Evolutionary conservation across 2,329 filamentous ascomycete species (phyloP).

Genomic region (Tothia fuscella): DNA sequence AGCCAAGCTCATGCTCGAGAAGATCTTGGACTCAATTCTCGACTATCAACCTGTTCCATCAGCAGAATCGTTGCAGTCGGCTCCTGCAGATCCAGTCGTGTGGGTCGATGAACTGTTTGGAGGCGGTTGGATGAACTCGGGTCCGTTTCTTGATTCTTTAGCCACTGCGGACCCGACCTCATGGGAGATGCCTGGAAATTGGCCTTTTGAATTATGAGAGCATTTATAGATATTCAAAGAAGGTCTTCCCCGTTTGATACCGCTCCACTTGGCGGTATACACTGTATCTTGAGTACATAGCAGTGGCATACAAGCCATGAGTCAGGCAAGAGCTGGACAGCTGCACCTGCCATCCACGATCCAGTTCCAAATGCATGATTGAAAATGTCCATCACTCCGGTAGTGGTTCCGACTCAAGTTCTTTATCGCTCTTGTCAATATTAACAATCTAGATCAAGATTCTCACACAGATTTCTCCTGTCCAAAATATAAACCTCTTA

Average conservation of each 20-base stretch:
- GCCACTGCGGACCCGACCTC: neutral
- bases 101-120: conserved; percentile 8
- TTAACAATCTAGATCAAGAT: too few relatives aligned
- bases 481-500: too few relatives aligned
- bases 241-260: neutral
- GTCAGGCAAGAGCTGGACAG: too few relatives aligned
- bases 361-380: too few relatives aligned
- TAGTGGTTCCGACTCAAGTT: too few relatives aligned
- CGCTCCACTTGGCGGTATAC: neutral
- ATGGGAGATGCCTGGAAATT: conserved; percentile 8
- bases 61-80: conserved; percentile 1
- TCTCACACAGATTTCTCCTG: too few relatives aligned
- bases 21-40: conserved; percentile 30
- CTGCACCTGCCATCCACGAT: too few relatives aligned
- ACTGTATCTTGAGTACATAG: neutral
- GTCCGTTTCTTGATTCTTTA: conserved; percentile 4
- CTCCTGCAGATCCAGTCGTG: conserved; percentile 7
- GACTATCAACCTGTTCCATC: conserved; percentile 3
- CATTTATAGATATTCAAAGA: neutral
- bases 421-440: too few relatives aligned
- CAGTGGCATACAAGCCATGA: too few relatives aligned
- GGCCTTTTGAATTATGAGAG: conserved; percentile 8
- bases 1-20: conserved; percentile 28
- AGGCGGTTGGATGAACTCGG: conserved; percentile 7
- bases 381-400: too few relatives aligned